Evolutionary conservation across 768 basidiomycete genomes (phyloP), one percentile per base, ranked within the genome.

Genomic region (Lentinula detonsa): DNA sequence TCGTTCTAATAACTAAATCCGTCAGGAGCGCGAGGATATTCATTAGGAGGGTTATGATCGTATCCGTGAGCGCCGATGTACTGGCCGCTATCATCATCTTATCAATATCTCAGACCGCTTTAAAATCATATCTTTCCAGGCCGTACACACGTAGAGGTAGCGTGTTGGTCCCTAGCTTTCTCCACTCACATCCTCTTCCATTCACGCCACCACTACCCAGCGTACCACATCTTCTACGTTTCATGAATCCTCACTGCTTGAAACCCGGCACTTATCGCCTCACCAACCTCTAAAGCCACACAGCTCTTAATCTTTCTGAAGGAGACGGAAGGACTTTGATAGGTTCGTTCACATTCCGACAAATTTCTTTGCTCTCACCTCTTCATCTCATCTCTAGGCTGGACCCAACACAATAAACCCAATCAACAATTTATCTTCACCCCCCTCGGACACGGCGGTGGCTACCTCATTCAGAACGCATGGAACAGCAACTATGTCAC

Each of bases 1-100:
- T 43, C 58, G 35, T 59, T 48, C n/a, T 50, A 13, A 28, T 48
- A 48, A 15, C 58, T 48, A 28, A 59, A 59, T 23, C 48, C 58
- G 50, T 59, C 58, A 13, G 58, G 58, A 50, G 58, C 37, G n/a
- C 46, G 43, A 18, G 58, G 58, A 5, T 11, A 2, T 7, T 48
- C 35, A 35, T 34, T 37, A 4, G 43, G 62, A 68, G 69, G 70
- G 6, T 13, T 35, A n/a, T 34, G 51, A n/a, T 31, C n/a, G 28
- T 33, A 33, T 31, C 33, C 11, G 7, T 33, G 5, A n/a, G 34
- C 33, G 23, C 23, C 23, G 23, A 23, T 23, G 23, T 23, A 23
- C 23, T 23, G 23, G 23, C 23, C 23, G 23, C 23, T 23, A 7
- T 34, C n/a, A 13, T 39, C 37, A 39, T 13, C 13, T 13, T 13